phyloP scores from a whole-genome alignment of 495 filamentous ascomycete genomes.

The Pseudoneurospora amorphoporcata region DNA sequence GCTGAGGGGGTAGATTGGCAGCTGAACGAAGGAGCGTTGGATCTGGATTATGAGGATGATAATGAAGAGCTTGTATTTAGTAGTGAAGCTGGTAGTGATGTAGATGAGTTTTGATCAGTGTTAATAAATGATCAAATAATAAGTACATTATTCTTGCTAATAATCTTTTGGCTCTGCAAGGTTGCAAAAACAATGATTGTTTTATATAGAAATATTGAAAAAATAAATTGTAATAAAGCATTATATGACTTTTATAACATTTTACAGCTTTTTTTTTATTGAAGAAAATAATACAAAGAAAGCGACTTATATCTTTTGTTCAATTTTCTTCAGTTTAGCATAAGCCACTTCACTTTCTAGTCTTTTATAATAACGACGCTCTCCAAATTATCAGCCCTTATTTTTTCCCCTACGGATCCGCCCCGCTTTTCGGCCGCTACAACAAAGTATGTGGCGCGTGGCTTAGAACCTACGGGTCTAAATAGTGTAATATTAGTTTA shows the following conservation, averaged over 20 bases:
- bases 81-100: not conserved
- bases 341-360: too few relatives aligned
- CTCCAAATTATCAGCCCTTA: too few relatives aligned
- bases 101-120: not conserved
- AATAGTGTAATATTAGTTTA: too few relatives aligned
- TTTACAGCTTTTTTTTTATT: not conserved
- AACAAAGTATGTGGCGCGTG: too few relatives aligned
- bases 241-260: not conserved
- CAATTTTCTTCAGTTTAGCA: not conserved
- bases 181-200: not conserved
- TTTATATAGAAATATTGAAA: not conserved
- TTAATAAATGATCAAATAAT: not conserved
- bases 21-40: not conserved
- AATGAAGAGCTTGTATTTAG: not conserved
- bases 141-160: not conserved
- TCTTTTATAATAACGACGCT: too few relatives aligned
- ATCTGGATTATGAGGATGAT: not conserved
- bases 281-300: not conserved
- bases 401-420: too few relatives aligned
- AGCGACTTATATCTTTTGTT: not conserved
- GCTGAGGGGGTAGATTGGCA: constrained; percentile 8
- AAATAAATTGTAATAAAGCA: not conserved
- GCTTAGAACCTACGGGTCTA: too few relatives aligned
- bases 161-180: not conserved
- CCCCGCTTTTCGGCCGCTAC: too few relatives aligned